Conservation (phyloP, 2,329 filamentous ascomycete genomes). For the Apiospora malaysiana region DNA sequence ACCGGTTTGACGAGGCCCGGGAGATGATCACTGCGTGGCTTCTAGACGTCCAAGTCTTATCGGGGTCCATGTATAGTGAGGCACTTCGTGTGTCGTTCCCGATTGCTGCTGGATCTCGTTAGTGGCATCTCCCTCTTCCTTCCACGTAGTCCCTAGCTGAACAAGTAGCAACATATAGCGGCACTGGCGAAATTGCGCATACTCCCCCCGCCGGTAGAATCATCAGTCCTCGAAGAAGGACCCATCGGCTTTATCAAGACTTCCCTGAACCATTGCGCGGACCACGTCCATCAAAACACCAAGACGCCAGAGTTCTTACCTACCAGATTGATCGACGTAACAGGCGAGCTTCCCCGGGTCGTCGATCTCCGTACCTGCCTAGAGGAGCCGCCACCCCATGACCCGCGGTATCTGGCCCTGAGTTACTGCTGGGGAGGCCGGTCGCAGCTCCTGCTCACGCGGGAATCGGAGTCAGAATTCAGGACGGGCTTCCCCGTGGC, state of each 20-base stretch:
- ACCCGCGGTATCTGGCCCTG: background rate
- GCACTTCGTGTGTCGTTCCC: background rate
- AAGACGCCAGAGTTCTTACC: background rate
- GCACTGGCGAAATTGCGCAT: background rate
- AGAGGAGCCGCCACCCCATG: background rate
- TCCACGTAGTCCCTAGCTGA: too few species aligned
- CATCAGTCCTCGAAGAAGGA: background rate
- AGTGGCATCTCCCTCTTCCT: background rate
- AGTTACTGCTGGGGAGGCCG: background rate
- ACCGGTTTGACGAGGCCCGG: too few species aligned
- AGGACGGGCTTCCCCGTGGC: background rate
- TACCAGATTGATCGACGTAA: background rate
- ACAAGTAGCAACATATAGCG: background rate
- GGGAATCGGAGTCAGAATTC: background rate
- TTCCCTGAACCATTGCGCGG: background rate
- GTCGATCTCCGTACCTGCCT: background rate
- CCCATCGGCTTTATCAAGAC: background rate
- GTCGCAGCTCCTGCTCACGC: background rate
- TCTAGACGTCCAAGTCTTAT: too few species aligned
- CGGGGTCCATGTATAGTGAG: too few species aligned
- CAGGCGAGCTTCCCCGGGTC: background rate
- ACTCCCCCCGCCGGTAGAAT: background rate
- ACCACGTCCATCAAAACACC: background rate
- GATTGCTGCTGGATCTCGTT: background rate
- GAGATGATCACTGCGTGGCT: too few species aligned